Conservation (phyloP, 257 asterid species). For the Paraleonurus japonicus region DNA sequence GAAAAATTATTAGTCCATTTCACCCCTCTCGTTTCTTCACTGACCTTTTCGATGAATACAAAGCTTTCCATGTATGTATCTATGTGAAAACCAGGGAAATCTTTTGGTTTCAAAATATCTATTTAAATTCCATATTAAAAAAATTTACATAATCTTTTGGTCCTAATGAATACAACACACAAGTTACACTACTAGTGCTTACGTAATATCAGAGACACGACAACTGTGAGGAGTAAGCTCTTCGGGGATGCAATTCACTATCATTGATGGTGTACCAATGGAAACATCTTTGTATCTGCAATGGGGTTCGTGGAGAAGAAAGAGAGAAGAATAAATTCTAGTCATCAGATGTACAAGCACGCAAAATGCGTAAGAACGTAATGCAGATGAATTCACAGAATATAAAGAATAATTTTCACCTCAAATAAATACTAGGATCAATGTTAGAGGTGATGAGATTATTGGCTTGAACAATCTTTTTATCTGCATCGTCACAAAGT, state of each 20-base stretch:
- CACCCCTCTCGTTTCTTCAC: neutral
- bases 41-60: neutral
- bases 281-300: slow-evolving; percentile 67
- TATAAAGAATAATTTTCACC: slow-evolving; percentile 30
- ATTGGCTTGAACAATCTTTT: slow-evolving; percentile 73
- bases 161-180: neutral
- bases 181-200: slow-evolving; percentile 31
- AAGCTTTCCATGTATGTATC: neutral
- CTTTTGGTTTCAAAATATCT: neutral
- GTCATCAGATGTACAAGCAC: slow-evolving; percentile 3
- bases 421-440: slow-evolving; percentile 48
- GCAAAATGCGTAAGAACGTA: neutral
- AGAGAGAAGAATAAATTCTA: neutral
- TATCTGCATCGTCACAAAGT: slow-evolving; percentile 56
- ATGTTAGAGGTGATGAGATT: slow-evolving; percentile 36
- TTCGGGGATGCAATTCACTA: slow-evolving; percentile 39
- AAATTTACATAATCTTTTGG: no score
- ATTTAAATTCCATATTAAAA: neutral
- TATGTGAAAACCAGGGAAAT: neutral
- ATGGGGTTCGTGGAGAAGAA: slow-evolving; percentile 7
- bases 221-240: slow-evolving; percentile 67
- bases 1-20: neutral
- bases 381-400: neutral
- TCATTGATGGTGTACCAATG: slow-evolving; percentile 61
- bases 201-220: slow-evolving; percentile 72